Evolutionary conservation across 202 grass and related monocot species (phyloP), one percentile per base, ranked within the genome.

Genomic region (Schoenoplectus tabernaemontani): DNA sequence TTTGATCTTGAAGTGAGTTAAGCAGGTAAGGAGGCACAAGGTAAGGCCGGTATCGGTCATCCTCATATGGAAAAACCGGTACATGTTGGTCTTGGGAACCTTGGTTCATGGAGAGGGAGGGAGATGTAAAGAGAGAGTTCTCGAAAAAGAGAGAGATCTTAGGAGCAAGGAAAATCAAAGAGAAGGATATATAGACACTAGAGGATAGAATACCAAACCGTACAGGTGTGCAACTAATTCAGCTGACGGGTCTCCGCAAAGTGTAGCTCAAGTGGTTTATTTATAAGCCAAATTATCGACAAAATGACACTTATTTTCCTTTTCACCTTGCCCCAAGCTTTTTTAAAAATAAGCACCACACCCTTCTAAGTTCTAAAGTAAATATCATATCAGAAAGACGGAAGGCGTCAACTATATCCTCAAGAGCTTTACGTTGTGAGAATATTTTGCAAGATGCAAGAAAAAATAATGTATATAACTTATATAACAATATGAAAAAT

Each of bases 1-100:
- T 75, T 3, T 75, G 46, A 54, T 33, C 70, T 34, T 75, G 47
- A 54, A 75, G 70, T 54, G 70, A 51, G 30, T 75, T 54, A n/a
- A 54, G 46, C 19, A 56, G 47, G 48, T 75, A 56, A 34, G 47
- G 47, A 54, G 70, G 26, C 47, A 75, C 15, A 3, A 26, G 26
- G 30, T 54, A 75, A 56, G 70, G 7, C 28, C 47, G 28, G 47
- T 75, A 75, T 56, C 19, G 70, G 7, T 75, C 15, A 20, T 36
- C 47, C 2, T 75, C 47, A 9, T 3, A 28, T 33, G 13, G 70
- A 36, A 28, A 28, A 34, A 75, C 24, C 15, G 30, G 70, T 20
- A 36, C 47, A 75, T 37, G 26, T 15, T 0, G 28, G 4, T 75
- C 28, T 75, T 56, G 70, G 15, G 54, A 75, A 36, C 15, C 17